Conservation (phyloP, 129 eudicot genomes). For the Pulicaria dysenterica region DNA sequence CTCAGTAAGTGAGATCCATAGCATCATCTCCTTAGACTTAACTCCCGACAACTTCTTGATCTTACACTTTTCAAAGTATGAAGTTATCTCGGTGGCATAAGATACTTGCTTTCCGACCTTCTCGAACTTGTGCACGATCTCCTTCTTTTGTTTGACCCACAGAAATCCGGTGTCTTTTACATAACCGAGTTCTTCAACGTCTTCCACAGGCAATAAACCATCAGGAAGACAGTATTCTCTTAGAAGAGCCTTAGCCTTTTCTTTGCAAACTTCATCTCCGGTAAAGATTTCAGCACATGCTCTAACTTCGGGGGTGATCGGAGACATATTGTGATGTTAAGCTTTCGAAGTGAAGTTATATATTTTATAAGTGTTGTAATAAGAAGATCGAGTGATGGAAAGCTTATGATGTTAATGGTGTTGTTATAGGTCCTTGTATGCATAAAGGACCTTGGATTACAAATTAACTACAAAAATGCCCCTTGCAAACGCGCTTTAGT, state of each 20-base stretch:
- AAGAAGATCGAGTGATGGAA: not conserved
- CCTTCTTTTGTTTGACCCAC: conserved; percentile 68
- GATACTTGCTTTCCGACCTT: conserved; percentile 45
- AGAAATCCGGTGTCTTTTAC: conserved; percentile 61
- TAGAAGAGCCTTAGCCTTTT: conserved; percentile 40
- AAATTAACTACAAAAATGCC: conserved; percentile 16
- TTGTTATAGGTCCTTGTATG: conserved; percentile 8
- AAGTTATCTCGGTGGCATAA: conserved; percentile 57
- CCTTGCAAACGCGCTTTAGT: not conserved
- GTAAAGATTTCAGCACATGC: conserved; percentile 46
- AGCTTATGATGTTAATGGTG: not conserved
- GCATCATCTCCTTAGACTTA: conserved; percentile 60
- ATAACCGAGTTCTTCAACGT: conserved; percentile 53
- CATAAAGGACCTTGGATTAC: not conserved
- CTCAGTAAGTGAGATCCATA: conserved; percentile 54
- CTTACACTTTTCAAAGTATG: conserved; percentile 39
- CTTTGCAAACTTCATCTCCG: conserved; percentile 49
- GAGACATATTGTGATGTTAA: not conserved
- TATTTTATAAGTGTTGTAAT: too few relatives aligned
- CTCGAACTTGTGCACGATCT: conserved; percentile 51
- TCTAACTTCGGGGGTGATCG: conserved; percentile 55
- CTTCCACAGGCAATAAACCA: conserved; percentile 56
- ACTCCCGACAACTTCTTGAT: conserved; percentile 60
- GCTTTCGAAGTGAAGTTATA: not conserved
- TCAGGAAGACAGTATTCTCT: conserved; percentile 54